These are phyloP conservation scores for Persicaria maculosa DNA, from an alignment of 148 eudicot species.

Conservation along the genomic window DNA sequence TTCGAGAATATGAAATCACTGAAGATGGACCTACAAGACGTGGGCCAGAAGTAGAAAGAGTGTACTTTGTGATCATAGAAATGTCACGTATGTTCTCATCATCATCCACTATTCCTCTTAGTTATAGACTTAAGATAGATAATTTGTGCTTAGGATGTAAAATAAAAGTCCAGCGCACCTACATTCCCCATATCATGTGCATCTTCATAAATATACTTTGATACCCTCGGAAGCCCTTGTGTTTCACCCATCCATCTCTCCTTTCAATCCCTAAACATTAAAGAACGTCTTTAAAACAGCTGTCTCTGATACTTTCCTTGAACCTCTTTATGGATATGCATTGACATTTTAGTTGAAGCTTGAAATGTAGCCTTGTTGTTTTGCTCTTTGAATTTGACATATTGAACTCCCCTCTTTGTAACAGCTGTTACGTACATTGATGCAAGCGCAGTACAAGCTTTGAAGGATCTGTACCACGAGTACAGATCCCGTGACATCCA, in stretches of 20 bases:
- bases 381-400: background rate
- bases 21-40: constrained; percentile 51
- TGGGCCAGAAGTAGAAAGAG: constrained; percentile 73
- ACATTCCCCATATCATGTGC: too few species aligned
- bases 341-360: background rate
- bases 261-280: too few species aligned
- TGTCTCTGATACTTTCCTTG: background rate
- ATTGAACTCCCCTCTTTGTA: constrained; percentile 1
- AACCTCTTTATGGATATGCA: background rate
- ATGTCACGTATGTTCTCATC: constrained; percentile 78
- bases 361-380: background rate
- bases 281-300: background rate
- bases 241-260: too few species aligned
- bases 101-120: background rate
- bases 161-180: background rate
- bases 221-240: too few species aligned
- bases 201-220: too few species aligned
- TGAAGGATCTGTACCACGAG: constrained; percentile 77
- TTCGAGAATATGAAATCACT: constrained; percentile 75
- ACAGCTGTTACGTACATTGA: constrained; percentile 87
- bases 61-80: constrained; percentile 78
- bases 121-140: background rate
- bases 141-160: background rate
- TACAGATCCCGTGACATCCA: constrained; percentile 85
- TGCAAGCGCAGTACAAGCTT: constrained; percentile 79